Base-by-base conservation (phyloP, 805 yeast genomes). In the Torulaspora delbrueckii region DNA sequence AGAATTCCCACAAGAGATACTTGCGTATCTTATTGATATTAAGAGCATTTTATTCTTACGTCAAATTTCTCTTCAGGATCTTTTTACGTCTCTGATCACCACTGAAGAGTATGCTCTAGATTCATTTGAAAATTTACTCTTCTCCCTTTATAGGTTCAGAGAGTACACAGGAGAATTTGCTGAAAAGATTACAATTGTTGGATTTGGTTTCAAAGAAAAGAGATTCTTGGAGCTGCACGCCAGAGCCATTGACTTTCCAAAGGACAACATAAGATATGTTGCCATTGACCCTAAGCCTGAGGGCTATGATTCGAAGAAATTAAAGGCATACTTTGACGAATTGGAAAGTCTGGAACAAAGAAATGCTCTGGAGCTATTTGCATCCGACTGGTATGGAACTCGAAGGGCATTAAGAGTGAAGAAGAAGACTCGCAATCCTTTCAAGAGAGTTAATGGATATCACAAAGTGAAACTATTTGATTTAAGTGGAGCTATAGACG, bases 61-160 rank as follows among this genome's bases (percentile, higher is more conserved):
- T 18, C 32, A 33, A 9, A 36, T 53, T 6, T 40, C 50, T 4
- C 30, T 53, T 8, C 50, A 53, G 14, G 56, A 48, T n/a, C 28
- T 59, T 33, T 51, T 55, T 36, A 39, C 40, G 16, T 31, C 43
- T 4, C 52, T 59, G 23, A 63, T 82, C 0, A 49, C 69, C 5
- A 65, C 80, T 1, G 96, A 86, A 57, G 90, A 84, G 53, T 82
- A 63, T 59, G 88, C 95, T 0, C 66, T 87, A 32, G 95, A 86
- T 62, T 84, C 93, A 1, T 82, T 82, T 58, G 95, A 86, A 58
- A 86, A 86, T 61, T 75, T 86, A 5, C 48, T 84, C 2, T 84
- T 78, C 60, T 78, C 84, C 52, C 52, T 83, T 2, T 69, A 76
- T 28, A 66, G 79, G 42, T 85, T 72, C 58, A 60, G 73, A 25